phyloP scores from a whole-genome alignment of 2,329 filamentous ascomycete genomes.

The Phoma sp. region DNA sequence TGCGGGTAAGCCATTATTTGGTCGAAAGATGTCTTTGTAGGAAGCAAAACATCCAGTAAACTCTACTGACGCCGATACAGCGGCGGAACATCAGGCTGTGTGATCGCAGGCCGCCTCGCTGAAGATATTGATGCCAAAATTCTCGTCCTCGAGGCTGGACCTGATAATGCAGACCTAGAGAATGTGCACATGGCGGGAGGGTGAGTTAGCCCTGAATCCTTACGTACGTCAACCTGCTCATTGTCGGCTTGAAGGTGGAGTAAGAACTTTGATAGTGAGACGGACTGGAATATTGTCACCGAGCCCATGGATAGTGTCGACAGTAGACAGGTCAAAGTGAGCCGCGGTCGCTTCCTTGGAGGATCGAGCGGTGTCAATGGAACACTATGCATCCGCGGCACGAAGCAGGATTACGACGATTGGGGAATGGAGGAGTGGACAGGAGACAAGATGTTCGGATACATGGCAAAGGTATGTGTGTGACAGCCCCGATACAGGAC shows the following conservation, averaged over 20 bases:
- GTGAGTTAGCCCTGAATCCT: constrained; percentile 24
- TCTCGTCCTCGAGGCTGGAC: constrained; percentile 57
- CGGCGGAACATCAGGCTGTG: constrained; percentile 58
- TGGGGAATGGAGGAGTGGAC: constrained; percentile 64
- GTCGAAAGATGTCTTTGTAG: constrained; percentile 13
- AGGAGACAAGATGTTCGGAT: constrained; percentile 63
- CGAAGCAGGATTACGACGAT: constrained; percentile 60
- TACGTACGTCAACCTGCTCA: not conserved
- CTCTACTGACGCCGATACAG: constrained; percentile 20
- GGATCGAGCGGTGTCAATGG: constrained; percentile 60
- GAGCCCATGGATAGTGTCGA: constrained; percentile 51
- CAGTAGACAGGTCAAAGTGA: constrained; percentile 55
- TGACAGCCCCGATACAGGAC: too few relatives aligned
- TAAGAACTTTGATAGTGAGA: constrained; percentile 56
- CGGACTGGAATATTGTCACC: constrained; percentile 60
- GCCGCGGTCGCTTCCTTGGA: constrained; percentile 58
- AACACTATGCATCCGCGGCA: constrained; percentile 58
- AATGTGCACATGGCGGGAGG: constrained; percentile 61
- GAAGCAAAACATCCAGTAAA: not conserved
- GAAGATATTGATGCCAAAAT: constrained; percentile 52
- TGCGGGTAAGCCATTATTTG: constrained; percentile 28
- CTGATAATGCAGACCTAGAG: constrained; percentile 54
- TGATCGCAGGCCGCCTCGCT: constrained; percentile 56
- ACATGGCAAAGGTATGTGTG: constrained; percentile 58
- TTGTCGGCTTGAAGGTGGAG: constrained; percentile 45